Evolutionary conservation across 2,329 filamentous ascomycete genomes (phyloP).

Genomic region (Leptographium lundbergii): DNA sequence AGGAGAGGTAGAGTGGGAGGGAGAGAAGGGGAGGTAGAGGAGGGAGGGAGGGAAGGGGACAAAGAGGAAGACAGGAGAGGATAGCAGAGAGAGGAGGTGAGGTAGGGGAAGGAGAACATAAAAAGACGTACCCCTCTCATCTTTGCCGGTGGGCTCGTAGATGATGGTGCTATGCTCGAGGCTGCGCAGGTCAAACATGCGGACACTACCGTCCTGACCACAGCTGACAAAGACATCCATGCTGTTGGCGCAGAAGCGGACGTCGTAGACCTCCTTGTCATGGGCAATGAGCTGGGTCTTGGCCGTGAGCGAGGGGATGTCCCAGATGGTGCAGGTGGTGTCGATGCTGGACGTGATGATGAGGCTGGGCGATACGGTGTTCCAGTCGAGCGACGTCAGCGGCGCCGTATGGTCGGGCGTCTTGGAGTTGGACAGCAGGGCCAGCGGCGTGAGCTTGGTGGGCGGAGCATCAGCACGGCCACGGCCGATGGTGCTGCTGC

Average conservation of each 20-base stretch:
- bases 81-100: no score
- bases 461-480: slow-evolving; percentile 38
- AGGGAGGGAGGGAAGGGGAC: background rate
- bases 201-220: slow-evolving; percentile 90
- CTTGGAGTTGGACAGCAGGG: slow-evolving; percentile 92
- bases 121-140: slow-evolving; percentile 48
- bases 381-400: slow-evolving; percentile 94
- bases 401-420: slow-evolving; percentile 96
- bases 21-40: background rate
- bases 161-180: slow-evolving; percentile 98
- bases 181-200: slow-evolving; percentile 96
- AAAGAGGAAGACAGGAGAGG: background rate
- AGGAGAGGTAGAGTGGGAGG: background rate
- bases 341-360: slow-evolving; percentile 99
- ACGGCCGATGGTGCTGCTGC: slow-evolving; percentile 27
- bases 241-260: slow-evolving; percentile 93
- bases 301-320: slow-evolving; percentile 92
- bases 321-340: slow-evolving; percentile 98
- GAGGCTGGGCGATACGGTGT: slow-evolving; percentile 87
- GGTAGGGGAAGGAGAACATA: background rate
- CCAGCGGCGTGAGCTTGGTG: slow-evolving; percentile 81
- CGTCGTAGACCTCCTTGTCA: slow-evolving; percentile 98
- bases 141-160: slow-evolving; percentile 90
- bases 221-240: slow-evolving; percentile 99
- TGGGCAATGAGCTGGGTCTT: slow-evolving; percentile 98